phyloP scores from a whole-genome alignment of 805 yeast genomes.

The Wickerhamiella australiensis region DNA sequence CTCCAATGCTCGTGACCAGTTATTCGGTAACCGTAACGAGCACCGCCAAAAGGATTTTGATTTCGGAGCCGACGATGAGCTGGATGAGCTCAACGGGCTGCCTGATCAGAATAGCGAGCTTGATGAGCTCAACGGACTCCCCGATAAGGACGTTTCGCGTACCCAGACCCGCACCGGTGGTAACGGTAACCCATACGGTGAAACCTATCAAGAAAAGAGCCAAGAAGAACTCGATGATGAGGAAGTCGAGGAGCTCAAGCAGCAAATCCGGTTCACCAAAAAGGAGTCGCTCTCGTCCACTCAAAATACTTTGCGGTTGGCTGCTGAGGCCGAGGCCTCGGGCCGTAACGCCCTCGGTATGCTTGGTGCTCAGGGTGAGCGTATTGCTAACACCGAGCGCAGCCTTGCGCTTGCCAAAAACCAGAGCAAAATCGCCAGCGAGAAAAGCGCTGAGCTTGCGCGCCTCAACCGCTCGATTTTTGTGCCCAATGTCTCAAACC shows the following conservation, averaged over 20 bases:
- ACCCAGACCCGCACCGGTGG: background rate
- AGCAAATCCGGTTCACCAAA: slow-evolving; percentile 70
- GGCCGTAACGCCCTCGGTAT: slow-evolving; percentile 79
- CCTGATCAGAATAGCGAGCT: slow-evolving; percentile 14
- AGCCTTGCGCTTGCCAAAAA: slow-evolving; percentile 65
- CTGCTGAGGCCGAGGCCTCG: slow-evolving; percentile 58
- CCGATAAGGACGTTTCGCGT: background rate
- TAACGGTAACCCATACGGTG: slow-evolving; percentile 2
- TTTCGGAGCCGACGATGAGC: slow-evolving; percentile 5
- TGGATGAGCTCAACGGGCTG: slow-evolving; percentile 7
- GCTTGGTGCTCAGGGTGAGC: slow-evolving; percentile 88
- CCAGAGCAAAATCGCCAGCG: slow-evolving; percentile 72
- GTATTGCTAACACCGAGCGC: slow-evolving; percentile 67
- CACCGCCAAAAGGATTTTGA: background rate
- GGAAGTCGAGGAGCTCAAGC: slow-evolving; percentile 76
- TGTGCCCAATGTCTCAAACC: slow-evolving; percentile 70
- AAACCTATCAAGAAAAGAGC: background rate
- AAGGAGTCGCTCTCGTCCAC: slow-evolving; percentile 80
- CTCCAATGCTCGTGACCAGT: slow-evolving; percentile 22
- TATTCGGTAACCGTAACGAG: slow-evolving; percentile 20
- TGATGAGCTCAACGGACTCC: slow-evolving; percentile 11
- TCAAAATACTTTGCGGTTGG: slow-evolving; percentile 63
- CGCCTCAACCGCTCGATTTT: slow-evolving; percentile 71
- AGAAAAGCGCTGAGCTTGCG: slow-evolving; percentile 65
- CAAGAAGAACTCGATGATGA: slow-evolving; percentile 46